Base-by-base conservation (phyloP, 345 rosid genomes). In the Euphorbia pulcherrima region DNA sequence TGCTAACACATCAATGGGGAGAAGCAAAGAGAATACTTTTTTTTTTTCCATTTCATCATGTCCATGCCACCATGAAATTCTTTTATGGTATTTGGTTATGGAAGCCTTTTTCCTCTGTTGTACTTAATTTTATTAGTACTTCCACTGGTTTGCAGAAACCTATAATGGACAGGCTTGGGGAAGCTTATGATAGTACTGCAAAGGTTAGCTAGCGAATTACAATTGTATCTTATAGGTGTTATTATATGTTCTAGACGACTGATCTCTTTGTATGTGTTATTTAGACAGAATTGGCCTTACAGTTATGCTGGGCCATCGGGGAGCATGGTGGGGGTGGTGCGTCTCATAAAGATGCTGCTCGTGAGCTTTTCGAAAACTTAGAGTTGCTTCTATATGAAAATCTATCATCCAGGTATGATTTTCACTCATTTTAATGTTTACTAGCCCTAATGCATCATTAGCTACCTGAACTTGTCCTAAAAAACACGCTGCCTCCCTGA, bases 301-400 rank as follows among this genome's bases (percentile, higher is more conserved):
- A 91, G 48, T 78, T 94, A 60, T 94, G 99, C 76, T 94, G 99
- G 99, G 96, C 99, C 74, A 85, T 91, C 58, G 99, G 99, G 65
- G 97, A 94, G 83, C 87, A 94, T 73, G 95, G 90, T 62, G 99
- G 99, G 21, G 99, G 97, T 10, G 96, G 97, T 47, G 87, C 64
- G 72, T 78, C 90, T 60, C 88, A 88, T 78, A 91, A 85, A 73
- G 99, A 91, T 70, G 95, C 88, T 57, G 99, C 97, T 72, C 90
- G 97, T 8, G 99, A 94, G 75, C 97, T 91, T 70, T 94, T 94
- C 69, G 99, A 94, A 83, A 94, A 88, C 68, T 80, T 91, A 60
- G 99, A 94, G 72, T 73, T 94, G 35, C 97, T 94, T 81, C 71
- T 94, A 53, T 94, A 94, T 68, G 99, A 94, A 77, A 94, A 91